Evolutionary conservation across 331 rosid species (phyloP).

Genomic region (Malus hybrid): DNA sequence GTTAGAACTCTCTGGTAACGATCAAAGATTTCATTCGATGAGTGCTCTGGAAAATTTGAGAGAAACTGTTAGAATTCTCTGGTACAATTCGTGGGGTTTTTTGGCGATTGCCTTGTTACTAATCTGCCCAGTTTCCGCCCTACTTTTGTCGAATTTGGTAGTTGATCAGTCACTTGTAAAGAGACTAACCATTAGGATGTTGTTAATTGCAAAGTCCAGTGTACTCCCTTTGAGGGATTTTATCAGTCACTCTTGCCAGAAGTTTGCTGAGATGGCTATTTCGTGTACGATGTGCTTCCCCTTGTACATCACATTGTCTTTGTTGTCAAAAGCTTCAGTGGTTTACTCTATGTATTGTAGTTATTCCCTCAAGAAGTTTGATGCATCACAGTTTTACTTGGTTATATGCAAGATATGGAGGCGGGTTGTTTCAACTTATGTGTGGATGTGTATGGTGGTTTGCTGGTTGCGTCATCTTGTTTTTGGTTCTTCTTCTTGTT

Average conservation of each 20-base stretch:
- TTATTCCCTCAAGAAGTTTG: conserved; percentile 56
- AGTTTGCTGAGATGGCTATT: conserved; percentile 59
- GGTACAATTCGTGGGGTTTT: too few relatives aligned
- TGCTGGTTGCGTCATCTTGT: too few relatives aligned
- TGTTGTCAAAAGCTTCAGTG: conserved; percentile 72
- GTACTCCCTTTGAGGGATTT: conserved; percentile 79
- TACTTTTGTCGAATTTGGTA: too few relatives aligned
- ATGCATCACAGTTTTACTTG: conserved; percentile 44
- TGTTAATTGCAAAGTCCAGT: conserved; percentile 69
- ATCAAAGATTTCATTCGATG: too few relatives aligned
- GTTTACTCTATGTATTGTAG: conserved; percentile 84
- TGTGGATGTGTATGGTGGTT: too few relatives aligned
- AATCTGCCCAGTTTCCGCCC: too few relatives aligned
- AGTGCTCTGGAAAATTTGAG: too few relatives aligned
- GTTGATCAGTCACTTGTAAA: too few relatives aligned
- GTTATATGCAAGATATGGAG: conserved; percentile 62
- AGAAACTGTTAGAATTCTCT: too few relatives aligned
- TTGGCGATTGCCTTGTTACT: too few relatives aligned
- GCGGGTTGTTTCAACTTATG: conserved; percentile 15
- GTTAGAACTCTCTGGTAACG: too few relatives aligned
- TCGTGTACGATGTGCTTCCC: conserved; percentile 65
- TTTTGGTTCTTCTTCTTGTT: too few relatives aligned
- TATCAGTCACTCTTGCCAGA: conserved; percentile 69
- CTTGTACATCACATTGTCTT: conserved; percentile 49
- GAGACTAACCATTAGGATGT: conserved; percentile 50